Evolutionary conservation across 306 rosid genomes (phyloP), one percentile per base, ranked within the genome.

Genomic region (Quercus berberidifolia): DNA sequence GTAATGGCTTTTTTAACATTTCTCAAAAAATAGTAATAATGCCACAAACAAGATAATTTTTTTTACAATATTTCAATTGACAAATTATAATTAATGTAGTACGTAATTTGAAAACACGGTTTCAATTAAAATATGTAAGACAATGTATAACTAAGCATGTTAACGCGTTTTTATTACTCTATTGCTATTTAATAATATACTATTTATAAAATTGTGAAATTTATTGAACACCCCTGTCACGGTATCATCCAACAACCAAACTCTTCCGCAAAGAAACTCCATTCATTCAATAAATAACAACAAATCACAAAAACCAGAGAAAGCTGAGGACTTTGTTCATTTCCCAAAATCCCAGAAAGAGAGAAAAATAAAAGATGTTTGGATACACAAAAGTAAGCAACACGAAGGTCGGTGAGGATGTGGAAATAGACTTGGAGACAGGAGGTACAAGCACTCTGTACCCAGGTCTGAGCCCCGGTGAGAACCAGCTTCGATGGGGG

Each of bases 401-500:
- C 59, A 52, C 73, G 6, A 78, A 82, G 74, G 55, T 18, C 60
- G 86, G 69, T 56, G 88, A 12, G 62, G 91, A 85, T 70, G 85
- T 83, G 18, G 99, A 85, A 70, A 83, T 85, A n/a, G 99, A 94
- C 76, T 73, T 94, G 21, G 99, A 94, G 84, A 86, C 97, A 4
- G 99, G 99, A 5, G 97, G 92, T 85, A 0, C 17, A 13, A 49
- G 54, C 17, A 74, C 82, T 20, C 73, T 95, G 51, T 95, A 83
- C 76, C 99, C 99, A 0, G 99, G 99, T 20, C 70, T 95, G 5
- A 84, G 91, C 83, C 21, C 55, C 69, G 92, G 92, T 19, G 99
- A 95, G 84, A 94, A 94, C 55, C 93, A 89, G 85, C 97, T 94
- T 80, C 99, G 99, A 79, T 94, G 99, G 99, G 97, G 97, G 0